These are phyloP conservation scores for Brassica incana DNA, from an alignment of 345 rosid species.

Conservation along the genomic window DNA sequence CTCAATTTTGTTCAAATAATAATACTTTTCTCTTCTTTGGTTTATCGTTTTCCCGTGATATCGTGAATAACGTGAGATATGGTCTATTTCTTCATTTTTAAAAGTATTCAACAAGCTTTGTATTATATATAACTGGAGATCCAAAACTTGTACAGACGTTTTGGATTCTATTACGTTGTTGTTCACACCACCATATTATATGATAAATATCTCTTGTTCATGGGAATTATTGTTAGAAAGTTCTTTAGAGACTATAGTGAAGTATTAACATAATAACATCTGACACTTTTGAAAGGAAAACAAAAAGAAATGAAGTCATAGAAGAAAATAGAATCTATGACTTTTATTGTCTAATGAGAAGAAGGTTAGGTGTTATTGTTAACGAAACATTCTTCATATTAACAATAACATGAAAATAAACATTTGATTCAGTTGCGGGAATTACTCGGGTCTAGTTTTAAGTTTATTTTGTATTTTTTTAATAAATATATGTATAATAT, in stretches of 20 bases:
- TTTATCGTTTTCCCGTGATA: conserved; percentile 34
- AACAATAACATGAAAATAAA: no score
- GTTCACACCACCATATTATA: conserved; percentile 2
- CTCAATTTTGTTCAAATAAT: conserved; percentile 10
- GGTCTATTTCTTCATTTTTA: conserved; percentile 14
- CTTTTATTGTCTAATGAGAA: neutral
- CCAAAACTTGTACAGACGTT: neutral
- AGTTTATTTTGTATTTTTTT: no score
- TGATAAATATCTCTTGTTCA: neutral
- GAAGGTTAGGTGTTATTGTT: conserved; percentile 6
- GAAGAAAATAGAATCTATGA: neutral
- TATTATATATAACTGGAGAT: neutral
- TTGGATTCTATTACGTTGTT: conserved; percentile 21
- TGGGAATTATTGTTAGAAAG: conserved; percentile 9
- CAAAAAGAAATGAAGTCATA: conserved; percentile 1
- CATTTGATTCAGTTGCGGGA: conserved; percentile 8
- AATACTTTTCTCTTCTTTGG: conserved; percentile 9
- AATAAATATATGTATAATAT: no score
- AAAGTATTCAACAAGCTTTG: conserved; percentile 2
- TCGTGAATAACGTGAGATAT: conserved; percentile 31
- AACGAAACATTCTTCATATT: no score
- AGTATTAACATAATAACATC: neutral
- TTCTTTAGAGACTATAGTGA: neutral
- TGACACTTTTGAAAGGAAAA: neutral
- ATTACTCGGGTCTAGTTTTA: no score